Conservation (phyloP, 164 flowering plant genomes). For the Chimonanthus salicifolius region DNA sequence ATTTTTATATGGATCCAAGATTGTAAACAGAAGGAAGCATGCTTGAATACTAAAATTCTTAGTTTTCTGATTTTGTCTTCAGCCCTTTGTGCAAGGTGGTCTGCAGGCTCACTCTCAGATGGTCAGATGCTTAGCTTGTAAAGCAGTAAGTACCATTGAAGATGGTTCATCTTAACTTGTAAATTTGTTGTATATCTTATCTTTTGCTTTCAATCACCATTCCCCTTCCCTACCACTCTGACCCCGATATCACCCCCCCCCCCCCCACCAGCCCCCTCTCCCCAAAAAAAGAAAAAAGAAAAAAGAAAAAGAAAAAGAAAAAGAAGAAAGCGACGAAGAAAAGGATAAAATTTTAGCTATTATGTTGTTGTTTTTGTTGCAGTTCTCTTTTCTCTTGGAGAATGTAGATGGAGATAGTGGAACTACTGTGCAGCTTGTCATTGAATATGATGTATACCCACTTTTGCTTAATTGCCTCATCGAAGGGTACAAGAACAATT, state of each 20-base stretch:
- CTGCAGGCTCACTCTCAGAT: conserved; percentile 61
- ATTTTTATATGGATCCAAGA: not conserved
- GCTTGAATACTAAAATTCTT: not conserved
- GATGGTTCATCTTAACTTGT: no score
- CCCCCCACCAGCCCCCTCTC: no score
- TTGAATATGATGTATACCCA: conserved; percentile 53
- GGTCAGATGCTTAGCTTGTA: conserved; percentile 69
- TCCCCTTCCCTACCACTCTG: no score
- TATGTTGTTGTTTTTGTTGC: conserved; percentile 7
- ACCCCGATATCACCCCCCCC: no score
- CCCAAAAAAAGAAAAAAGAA: no score
- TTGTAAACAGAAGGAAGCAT: not conserved
- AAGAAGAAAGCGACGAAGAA: no score
- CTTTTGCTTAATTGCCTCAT: conserved; percentile 69
- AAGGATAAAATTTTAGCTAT: not conserved
- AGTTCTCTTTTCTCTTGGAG: conserved; percentile 71
- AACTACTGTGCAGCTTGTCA: conserved; percentile 39
- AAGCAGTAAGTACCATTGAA: conserved; percentile 45
- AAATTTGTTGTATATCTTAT: not conserved
- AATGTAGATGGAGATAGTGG: conserved; percentile 25
- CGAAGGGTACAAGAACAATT: conserved; percentile 47
- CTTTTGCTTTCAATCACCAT: not conserved
- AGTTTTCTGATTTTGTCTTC: conserved; percentile 15
- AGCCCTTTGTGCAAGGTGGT: conserved; percentile 78
- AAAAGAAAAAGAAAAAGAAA: no score